Evolutionary conservation across 2,329 filamentous ascomycete genomes (phyloP).

Genomic region (Trichoderma afroharzianum): DNA sequence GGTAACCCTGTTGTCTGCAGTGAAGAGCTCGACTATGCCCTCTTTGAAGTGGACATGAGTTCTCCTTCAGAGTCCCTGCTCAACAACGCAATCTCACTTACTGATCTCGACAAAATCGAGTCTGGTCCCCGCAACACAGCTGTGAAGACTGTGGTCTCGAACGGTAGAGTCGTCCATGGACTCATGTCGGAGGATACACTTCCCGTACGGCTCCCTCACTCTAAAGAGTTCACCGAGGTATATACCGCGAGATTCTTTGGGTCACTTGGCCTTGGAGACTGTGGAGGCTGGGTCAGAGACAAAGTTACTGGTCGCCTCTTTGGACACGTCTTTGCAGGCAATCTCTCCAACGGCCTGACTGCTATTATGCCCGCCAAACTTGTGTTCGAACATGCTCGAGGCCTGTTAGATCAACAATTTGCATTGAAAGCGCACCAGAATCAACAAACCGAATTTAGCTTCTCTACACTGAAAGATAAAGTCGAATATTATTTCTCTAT

Average conservation of each 20-base stretch:
- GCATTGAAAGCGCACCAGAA: not conserved
- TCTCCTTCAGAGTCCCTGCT: not conserved
- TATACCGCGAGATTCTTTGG: not conserved
- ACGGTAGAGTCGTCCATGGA: not conserved
- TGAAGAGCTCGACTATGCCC: not conserved
- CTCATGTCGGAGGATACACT: not conserved
- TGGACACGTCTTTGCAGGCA: not conserved
- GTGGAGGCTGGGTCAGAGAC: not conserved
- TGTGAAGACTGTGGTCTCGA: not conserved
- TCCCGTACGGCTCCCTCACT: not conserved
- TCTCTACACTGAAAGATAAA: slow-evolving; percentile 42
- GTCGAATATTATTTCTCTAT: slow-evolving; percentile 96
- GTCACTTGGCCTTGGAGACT: not conserved
- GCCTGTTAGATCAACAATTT: not conserved
- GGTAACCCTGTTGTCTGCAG: not conserved
- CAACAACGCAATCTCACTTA: not conserved
- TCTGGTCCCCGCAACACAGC: not conserved
- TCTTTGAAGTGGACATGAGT: not conserved
- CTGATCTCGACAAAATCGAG: not conserved
- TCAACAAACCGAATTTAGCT: no score
- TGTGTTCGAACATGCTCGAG: not conserved
- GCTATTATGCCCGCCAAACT: not conserved
- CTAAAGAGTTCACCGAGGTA: not conserved
- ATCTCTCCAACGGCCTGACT: not conserved
- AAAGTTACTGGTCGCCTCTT: not conserved